A percentile compares a stretch with the other conserved stretches of the same genome.
These are phyloP conservation scores for Saprolegnia parasitica DNA, from an alignment of 352 stramenopile species.

Conservation along the genomic window DNA sequence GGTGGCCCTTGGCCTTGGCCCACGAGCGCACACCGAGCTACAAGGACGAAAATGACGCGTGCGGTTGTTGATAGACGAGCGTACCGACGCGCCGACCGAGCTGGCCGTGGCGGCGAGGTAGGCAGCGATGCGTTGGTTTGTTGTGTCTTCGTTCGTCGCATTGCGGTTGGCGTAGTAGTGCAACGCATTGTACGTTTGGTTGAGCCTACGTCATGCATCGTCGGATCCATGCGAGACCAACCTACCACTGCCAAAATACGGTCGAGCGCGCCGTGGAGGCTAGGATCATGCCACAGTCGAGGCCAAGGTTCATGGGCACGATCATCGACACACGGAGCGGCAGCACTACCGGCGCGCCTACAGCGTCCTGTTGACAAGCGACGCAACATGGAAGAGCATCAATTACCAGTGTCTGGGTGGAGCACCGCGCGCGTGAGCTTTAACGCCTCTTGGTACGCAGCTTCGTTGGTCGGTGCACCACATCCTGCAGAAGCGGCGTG, in stretches of 20 bases:
- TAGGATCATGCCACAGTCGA: slow-evolving; percentile 79
- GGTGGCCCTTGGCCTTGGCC: slow-evolving; percentile 45
- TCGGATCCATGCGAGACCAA: neutral
- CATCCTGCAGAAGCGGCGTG: slow-evolving; percentile 31
- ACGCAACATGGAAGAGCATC: neutral
- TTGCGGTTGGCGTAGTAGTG: slow-evolving; percentile 89
- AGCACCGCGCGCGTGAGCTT: slow-evolving; percentile 70
- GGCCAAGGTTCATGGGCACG: slow-evolving; percentile 79
- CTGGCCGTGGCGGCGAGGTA: slow-evolving; percentile 73
- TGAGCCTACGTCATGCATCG: slow-evolving; percentile 36
- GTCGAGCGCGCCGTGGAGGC: slow-evolving; percentile 60
- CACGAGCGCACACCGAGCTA: slow-evolving; percentile 53
- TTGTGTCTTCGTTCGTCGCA: slow-evolving; percentile 75
- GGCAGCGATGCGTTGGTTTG: slow-evolving; percentile 53
- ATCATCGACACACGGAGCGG: slow-evolving; percentile 81
- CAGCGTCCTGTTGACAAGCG: neutral
- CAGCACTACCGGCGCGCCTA: slow-evolving; percentile 49
- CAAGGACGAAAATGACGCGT: neutral
- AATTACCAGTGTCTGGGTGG: slow-evolving; percentile 71
- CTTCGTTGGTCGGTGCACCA: slow-evolving; percentile 35
- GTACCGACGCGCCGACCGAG: slow-evolving; percentile 57
- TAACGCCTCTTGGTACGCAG: slow-evolving; percentile 44
- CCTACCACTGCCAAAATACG: slow-evolving; percentile 64
- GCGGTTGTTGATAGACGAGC: neutral
- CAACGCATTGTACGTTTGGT: slow-evolving; percentile 87